Conservation (phyloP, 2,329 filamentous ascomycete species). For the Sclerotiophoma versabilis region DNA sequence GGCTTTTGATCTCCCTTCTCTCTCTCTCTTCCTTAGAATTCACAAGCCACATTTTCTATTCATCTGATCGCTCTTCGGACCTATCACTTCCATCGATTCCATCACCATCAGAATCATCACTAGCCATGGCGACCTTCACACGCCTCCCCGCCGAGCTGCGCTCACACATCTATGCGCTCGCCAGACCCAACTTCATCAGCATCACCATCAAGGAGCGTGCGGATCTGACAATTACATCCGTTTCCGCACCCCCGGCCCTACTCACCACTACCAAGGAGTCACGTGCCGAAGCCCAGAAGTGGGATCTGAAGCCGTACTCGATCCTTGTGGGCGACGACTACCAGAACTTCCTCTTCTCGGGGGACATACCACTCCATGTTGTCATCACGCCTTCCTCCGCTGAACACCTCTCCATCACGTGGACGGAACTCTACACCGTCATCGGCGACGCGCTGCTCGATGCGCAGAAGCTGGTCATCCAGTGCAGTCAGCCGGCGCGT, state of each 20-base stretch:
- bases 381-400: conserved; percentile 10
- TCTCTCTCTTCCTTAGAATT: too few relatives aligned
- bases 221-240: conserved; percentile 14
- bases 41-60: background rate
- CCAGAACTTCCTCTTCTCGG: conserved; percentile 12
- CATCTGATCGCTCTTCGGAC: background rate
- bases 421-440: conserved; percentile 21
- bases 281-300: conserved; percentile 9
- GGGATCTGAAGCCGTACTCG: conserved; percentile 5
- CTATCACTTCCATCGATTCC: background rate
- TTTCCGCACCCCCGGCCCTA: conserved; percentile 14
- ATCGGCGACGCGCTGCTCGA: conserved; percentile 18
- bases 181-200: background rate
- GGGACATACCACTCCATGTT: conserved; percentile 18
- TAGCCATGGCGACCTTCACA: background rate
- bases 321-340: conserved; percentile 17
- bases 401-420: conserved; percentile 18
- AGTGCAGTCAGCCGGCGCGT: conserved; percentile 15
- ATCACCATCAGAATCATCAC: background rate
- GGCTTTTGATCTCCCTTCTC: too few relatives aligned
- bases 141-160: background rate
- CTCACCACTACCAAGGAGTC: conserved; percentile 16
- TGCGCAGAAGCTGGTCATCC: conserved; percentile 15
- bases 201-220: background rate
- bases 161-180: background rate